Conservation (phyloP, 495 filamentous ascomycete genomes). For the Aspergillus sclerotioniger region DNA sequence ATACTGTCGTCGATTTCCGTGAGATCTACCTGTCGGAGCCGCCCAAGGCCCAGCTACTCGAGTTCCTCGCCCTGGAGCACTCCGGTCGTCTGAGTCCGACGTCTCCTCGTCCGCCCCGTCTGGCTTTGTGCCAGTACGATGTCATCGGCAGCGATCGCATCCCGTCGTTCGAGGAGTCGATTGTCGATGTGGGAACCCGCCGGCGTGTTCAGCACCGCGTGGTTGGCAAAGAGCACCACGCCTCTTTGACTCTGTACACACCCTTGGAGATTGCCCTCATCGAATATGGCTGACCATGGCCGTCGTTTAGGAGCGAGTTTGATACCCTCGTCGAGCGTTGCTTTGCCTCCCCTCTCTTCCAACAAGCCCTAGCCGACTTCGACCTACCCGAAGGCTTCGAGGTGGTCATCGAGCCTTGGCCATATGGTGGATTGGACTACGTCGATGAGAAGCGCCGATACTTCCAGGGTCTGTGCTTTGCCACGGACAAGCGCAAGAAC, state of each 20-base stretch:
- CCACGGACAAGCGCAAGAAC: constrained; percentile 35
- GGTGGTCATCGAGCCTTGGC: constrained; percentile 69
- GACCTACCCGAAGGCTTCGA: constrained; percentile 61
- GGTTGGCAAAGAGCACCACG: constrained; percentile 59
- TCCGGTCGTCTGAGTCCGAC: constrained; percentile 45
- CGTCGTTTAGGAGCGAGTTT: constrained; percentile 55
- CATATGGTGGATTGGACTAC: constrained; percentile 61
- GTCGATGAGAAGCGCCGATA: constrained; percentile 54
- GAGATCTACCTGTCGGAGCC: constrained; percentile 55
- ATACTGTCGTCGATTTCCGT: constrained; percentile 49
- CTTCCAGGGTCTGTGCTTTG: constrained; percentile 54
- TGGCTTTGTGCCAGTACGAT: constrained; percentile 67
- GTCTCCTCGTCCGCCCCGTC: constrained; percentile 51
- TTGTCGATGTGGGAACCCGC: constrained; percentile 56
- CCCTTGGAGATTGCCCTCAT: neutral
- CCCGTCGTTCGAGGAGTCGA: constrained; percentile 59
- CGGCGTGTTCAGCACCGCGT: constrained; percentile 50
- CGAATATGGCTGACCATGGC: constrained; percentile 1
- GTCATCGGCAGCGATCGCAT: constrained; percentile 56
- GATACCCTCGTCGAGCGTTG: constrained; percentile 60
- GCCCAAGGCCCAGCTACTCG: constrained; percentile 44
- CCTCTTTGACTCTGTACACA: constrained; percentile 56
- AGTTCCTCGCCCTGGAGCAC: constrained; percentile 51
- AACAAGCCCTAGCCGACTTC: constrained; percentile 59
- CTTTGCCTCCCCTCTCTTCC: constrained; percentile 58